Evolutionary conservation across 2,329 filamentous ascomycete species (phyloP).

Genomic region (Zasmidium angulare): DNA sequence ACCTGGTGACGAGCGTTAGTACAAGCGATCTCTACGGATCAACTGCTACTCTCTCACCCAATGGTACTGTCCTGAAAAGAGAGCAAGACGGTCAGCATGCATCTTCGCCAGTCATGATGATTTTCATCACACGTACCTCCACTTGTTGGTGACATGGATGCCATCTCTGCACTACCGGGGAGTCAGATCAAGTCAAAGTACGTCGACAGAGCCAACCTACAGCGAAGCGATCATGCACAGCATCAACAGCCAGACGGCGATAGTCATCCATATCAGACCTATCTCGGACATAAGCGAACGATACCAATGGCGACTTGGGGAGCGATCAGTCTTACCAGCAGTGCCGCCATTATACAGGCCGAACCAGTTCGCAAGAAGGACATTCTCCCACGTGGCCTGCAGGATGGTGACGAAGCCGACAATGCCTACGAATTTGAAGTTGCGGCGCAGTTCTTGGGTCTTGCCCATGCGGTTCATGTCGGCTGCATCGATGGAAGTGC

Average conservation of each 20-base stretch:
- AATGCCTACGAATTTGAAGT: constrained; percentile 52
- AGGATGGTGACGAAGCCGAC: constrained; percentile 55
- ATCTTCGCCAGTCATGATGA: not conserved
- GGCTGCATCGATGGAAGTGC: constrained; percentile 37
- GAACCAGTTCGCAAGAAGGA: constrained; percentile 38
- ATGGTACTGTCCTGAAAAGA: constrained; percentile 25
- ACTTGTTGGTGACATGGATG: constrained; percentile 34
- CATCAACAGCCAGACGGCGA: constrained; percentile 35
- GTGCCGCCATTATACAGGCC: constrained; percentile 33
- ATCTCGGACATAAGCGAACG: not conserved
- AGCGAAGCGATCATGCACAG: constrained; percentile 34
- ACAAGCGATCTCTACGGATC: constrained; percentile 16
- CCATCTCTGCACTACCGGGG: constrained; percentile 31
- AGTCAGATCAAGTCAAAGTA: constrained; percentile 8
- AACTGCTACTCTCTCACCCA: constrained; percentile 13
- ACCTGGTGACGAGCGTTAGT: constrained; percentile 30
- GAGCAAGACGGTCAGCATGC: too few relatives aligned
- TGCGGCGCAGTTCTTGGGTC: constrained; percentile 50
- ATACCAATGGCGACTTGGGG: not conserved
- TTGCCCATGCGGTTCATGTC: constrained; percentile 54
- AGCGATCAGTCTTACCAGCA: constrained; percentile 18
- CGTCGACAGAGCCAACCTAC: constrained; percentile 9
- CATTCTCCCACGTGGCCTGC: constrained; percentile 56
- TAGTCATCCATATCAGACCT: constrained; percentile 32
- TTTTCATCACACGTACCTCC: constrained; percentile 7